These are phyloP conservation scores for Sungouiella thailandica DNA, from an alignment of 805 yeast species.

Conservation along the genomic window DNA sequence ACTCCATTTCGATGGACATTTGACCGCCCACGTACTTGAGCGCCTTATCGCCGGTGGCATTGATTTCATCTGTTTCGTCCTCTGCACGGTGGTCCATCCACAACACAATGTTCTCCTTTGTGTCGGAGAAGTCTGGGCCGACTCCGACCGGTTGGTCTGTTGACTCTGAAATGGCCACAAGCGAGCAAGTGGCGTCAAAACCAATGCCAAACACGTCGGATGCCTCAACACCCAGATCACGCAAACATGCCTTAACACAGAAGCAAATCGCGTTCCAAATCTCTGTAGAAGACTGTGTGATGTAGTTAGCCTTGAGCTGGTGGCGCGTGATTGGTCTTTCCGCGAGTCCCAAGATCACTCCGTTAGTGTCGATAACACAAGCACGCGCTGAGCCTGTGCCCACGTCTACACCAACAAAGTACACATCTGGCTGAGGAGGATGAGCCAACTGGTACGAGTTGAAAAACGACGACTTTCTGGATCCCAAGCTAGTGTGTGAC, in stretches of 20 bases:
- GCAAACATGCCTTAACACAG: slow-evolving; percentile 70
- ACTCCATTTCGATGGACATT: slow-evolving; percentile 98
- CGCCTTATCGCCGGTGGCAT: slow-evolving; percentile 71
- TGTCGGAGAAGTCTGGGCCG: slow-evolving; percentile 81
- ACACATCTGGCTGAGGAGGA: slow-evolving; percentile 42
- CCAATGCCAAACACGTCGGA: slow-evolving; percentile 77
- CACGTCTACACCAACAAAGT: slow-evolving; percentile 82
- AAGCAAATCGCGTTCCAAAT: slow-evolving; percentile 86
- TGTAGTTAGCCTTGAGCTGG: slow-evolving; percentile 65
- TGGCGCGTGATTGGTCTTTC: slow-evolving; percentile 77
- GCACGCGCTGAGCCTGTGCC: slow-evolving; percentile 99
- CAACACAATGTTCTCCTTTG: slow-evolving; percentile 75
- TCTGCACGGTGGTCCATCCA: slow-evolving; percentile 99
- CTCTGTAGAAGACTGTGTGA: slow-evolving; percentile 84
- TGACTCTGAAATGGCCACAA: slow-evolving; percentile 69
- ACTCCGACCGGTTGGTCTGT: slow-evolving; percentile 74
- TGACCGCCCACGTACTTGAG: slow-evolving; percentile 93
- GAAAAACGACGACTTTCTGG: slow-evolving; percentile 36
- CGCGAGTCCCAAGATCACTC: slow-evolving; percentile 73
- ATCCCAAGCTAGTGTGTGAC: slow-evolving; percentile 37
- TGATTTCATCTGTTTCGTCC: slow-evolving; percentile 73
- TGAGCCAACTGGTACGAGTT: slow-evolving; percentile 27
- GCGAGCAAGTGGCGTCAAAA: slow-evolving; percentile 95
- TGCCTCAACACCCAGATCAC: slow-evolving; percentile 72
- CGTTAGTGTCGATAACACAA: slow-evolving; percentile 77